Percentiles rank a stretch among this genome's conserved stretches.
Conservation (phyloP, 1,139 yeast genomes). For the Suhomyces bokatorum region DNA sequence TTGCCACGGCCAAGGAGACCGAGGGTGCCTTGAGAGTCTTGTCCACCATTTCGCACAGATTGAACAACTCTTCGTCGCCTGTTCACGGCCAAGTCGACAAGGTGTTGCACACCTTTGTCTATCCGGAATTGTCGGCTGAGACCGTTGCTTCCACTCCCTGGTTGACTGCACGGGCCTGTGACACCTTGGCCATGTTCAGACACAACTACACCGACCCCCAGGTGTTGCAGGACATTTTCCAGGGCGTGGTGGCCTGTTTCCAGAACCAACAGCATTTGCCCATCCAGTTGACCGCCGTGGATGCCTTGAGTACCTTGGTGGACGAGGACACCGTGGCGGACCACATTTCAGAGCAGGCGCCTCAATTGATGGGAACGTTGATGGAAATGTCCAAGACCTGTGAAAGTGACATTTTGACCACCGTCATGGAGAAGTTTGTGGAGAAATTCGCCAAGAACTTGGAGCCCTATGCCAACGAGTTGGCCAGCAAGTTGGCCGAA, state of each 20-base stretch:
- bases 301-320: slow-evolving; percentile 52
- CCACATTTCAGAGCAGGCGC: slow-evolving; percentile 49
- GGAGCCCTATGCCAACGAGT: slow-evolving; percentile 57
- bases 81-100: slow-evolving; percentile 49
- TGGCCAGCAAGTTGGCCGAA: slow-evolving; percentile 47
- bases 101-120: slow-evolving; percentile 43
- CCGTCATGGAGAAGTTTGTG: slow-evolving; percentile 59
- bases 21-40: slow-evolving; percentile 56
- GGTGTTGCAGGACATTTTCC: slow-evolving; percentile 46
- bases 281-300: slow-evolving; percentile 53
- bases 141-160: slow-evolving; percentile 39
- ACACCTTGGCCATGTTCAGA: slow-evolving; percentile 49
- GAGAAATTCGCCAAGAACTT: slow-evolving; percentile 52
- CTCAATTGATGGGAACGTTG: slow-evolving; percentile 53
- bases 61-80: slow-evolving; percentile 42
- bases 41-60: slow-evolving; percentile 45
- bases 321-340: slow-evolving; percentile 49
- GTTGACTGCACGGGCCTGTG: slow-evolving; percentile 59
- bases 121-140: slow-evolving; percentile 46
- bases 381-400: slow-evolving; percentile 51
- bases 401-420: slow-evolving; percentile 55
- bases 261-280: slow-evolving; percentile 47
- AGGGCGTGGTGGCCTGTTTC: slow-evolving; percentile 47
- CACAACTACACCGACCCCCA: slow-evolving; percentile 41
- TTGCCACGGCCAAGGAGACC: slow-evolving; percentile 38